Conservation (phyloP, 768 basidiomycete genomes). For the Mycena galericulata region DNA sequence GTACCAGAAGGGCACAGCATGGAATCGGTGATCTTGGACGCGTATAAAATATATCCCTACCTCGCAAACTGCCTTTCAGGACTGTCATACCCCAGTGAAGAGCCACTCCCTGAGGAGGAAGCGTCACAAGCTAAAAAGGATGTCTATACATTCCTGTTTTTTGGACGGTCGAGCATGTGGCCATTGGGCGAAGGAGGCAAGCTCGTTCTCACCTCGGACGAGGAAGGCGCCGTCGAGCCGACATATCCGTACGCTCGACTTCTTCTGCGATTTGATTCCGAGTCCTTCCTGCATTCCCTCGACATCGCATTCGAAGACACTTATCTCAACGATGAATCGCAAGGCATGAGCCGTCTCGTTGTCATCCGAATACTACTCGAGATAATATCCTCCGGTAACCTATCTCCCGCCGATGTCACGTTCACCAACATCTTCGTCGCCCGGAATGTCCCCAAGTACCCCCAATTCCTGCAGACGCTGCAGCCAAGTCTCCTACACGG, state of each 20-base stretch:
- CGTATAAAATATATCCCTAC: constrained; percentile 94
- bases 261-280: constrained; percentile 89
- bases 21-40: constrained; percentile 74
- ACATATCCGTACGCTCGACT: constrained; percentile 92
- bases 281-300: constrained; percentile 92
- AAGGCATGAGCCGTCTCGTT: constrained; percentile 77
- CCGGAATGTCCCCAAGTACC: constrained; percentile 96
- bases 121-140: constrained; percentile 76
- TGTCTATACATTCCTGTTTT: constrained; percentile 88
- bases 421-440: constrained; percentile 97
- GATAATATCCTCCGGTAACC: constrained; percentile 66
- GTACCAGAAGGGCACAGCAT: constrained; percentile 50
- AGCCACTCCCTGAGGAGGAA: constrained; percentile 73
- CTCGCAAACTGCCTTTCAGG: constrained; percentile 85
- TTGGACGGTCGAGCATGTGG: constrained; percentile 83
- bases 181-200: constrained; percentile 78
- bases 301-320: constrained; percentile 96
- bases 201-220: constrained; percentile 80
- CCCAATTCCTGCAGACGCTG: constrained; percentile 82
- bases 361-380: constrained; percentile 90
- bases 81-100: constrained; percentile 87
- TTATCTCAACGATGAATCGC: constrained; percentile 84
- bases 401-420: constrained; percentile 74
- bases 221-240: constrained; percentile 80
- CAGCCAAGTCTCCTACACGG: constrained; percentile 72